Percentiles rank a stretch among this genome's conserved stretches.
phyloP scores from a whole-genome alignment of 2,329 filamentous ascomycete genomes.

The Paecilomyces formosus region DNA sequence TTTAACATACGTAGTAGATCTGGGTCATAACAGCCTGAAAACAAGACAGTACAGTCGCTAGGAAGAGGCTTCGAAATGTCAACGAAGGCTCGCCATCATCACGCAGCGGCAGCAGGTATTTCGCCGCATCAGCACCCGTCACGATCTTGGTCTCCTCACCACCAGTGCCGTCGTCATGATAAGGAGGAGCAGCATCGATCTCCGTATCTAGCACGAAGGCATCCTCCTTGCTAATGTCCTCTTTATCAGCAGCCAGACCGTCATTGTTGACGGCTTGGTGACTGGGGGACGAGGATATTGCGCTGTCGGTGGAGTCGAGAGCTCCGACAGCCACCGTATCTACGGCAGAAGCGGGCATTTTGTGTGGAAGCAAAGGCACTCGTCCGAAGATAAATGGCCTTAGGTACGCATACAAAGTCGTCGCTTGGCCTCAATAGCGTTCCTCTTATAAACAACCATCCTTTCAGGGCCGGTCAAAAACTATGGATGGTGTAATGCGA shows the following conservation, averaged over 20 bases:
- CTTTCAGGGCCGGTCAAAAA: background rate
- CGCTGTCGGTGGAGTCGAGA: background rate
- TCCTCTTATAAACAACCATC: background rate
- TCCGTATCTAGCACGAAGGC: background rate
- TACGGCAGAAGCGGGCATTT: background rate
- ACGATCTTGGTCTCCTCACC: conserved; percentile 42
- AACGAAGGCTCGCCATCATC: conserved; percentile 47
- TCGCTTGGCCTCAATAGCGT: background rate
- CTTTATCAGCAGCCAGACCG: background rate
- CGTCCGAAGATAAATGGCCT: background rate
- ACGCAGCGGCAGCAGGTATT: conserved; percentile 43
- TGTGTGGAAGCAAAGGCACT: background rate
- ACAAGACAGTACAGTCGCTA: conserved; percentile 43
- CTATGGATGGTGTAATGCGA: background rate
- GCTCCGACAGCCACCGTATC: background rate
- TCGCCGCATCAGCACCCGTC: conserved; percentile 46
- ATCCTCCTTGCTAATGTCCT: background rate
- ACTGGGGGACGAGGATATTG: background rate
- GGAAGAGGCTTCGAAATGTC: conserved; percentile 47
- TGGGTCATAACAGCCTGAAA: conserved; percentile 52
- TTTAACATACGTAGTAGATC: conserved; percentile 43
- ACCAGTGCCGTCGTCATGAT: conserved; percentile 21
- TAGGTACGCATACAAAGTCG: background rate
- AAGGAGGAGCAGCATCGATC: background rate
- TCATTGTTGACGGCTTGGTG: background rate